Percentiles rank a stretch among this genome's conserved stretches.
Conservation (phyloP, 2,329 filamentous ascomycete species). For the Phoma sp. region DNA sequence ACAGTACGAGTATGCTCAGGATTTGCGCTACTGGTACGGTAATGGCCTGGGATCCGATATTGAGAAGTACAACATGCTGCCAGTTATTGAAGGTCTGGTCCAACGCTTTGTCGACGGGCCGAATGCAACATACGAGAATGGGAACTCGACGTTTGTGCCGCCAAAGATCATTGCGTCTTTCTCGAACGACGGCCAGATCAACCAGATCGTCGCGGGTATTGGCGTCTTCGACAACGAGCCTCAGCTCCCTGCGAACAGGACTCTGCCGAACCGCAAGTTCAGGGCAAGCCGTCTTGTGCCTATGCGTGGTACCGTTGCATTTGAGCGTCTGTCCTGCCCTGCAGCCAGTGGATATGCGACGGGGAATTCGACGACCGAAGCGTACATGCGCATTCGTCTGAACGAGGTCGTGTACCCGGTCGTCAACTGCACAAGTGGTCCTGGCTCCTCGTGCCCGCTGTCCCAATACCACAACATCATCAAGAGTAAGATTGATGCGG, state of each 20-base stretch:
- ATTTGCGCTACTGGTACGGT: slow-evolving; percentile 72
- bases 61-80: slow-evolving; percentile 66
- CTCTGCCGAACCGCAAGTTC: slow-evolving; percentile 59
- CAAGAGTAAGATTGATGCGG: slow-evolving; percentile 50
- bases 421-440: slow-evolving; percentile 61
- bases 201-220: slow-evolving; percentile 64
- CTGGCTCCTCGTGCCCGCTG: slow-evolving; percentile 50
- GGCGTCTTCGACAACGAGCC: slow-evolving; percentile 67
- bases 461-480: slow-evolving; percentile 49
- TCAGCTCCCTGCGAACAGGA: slow-evolving; percentile 56
- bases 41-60: slow-evolving; percentile 63
- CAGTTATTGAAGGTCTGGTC: slow-evolving; percentile 63
- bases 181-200: slow-evolving; percentile 71
- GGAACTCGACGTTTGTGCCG: slow-evolving; percentile 57
- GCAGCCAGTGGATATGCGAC: slow-evolving; percentile 5
- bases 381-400: slow-evolving; percentile 63
- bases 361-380: slow-evolving; percentile 29
- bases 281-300: slow-evolving; percentile 63
- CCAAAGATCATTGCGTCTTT: slow-evolving; percentile 68
- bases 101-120: slow-evolving; percentile 61
- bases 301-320: slow-evolving; percentile 70
- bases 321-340: slow-evolving; percentile 66
- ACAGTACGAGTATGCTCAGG: slow-evolving; percentile 71
- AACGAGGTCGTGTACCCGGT: slow-evolving; percentile 70
- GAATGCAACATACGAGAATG: slow-evolving; percentile 55